Base-by-base conservation (phyloP, 306 rosid genomes). In the Herpetospermum pedunculosum region DNA sequence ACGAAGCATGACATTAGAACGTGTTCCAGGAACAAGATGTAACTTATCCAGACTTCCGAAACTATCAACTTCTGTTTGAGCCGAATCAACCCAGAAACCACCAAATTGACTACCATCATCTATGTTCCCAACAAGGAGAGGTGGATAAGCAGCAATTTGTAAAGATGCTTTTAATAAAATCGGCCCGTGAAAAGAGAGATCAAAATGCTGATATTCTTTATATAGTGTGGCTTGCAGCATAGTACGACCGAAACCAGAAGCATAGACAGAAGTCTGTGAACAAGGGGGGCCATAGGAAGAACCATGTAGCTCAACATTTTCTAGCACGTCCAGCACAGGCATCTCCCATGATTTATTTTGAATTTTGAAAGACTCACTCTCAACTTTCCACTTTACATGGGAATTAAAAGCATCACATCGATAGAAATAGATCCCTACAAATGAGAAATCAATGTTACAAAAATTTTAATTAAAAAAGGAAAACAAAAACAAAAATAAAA, bases 31-130 rank as follows among this genome's bases (percentile, higher is more conserved):
- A 59, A 78, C 97, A 84, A 93, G 94, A 81, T 85, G 84, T 73
- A 89, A 60, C 59, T 82, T 87, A 47, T 89, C 85, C 80, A 93
- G 78, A 43, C 50, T 80, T 78, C 81, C 77, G 54, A 79, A 67
- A 60, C 82, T 84, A 62, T 76, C 82, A 78, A 81, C 81, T 74
- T 89, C 92, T 65, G 79, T 75, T 81, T 35, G 84, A 86, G 86
- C 82, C 84, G 82, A 44, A 82, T 89, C 90, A 79, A 82, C 81
- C 92, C 89, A 89, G 82, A 89, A 93, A 67, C 98, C 98, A 77
- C 97, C 98, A 84, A 81, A 93, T 80, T 75, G 85, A 86, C 76
- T 93, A 72, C 98, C 98, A 49, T 93, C 94, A 79, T 90, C 80
- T 9, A 88, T 90, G 81, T 89, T 94, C 64, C n/a, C n/a, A 52